Conservation (phyloP, 202 grass and related monocot genomes). For the Schoenoplectus tabernaemontani region DNA sequence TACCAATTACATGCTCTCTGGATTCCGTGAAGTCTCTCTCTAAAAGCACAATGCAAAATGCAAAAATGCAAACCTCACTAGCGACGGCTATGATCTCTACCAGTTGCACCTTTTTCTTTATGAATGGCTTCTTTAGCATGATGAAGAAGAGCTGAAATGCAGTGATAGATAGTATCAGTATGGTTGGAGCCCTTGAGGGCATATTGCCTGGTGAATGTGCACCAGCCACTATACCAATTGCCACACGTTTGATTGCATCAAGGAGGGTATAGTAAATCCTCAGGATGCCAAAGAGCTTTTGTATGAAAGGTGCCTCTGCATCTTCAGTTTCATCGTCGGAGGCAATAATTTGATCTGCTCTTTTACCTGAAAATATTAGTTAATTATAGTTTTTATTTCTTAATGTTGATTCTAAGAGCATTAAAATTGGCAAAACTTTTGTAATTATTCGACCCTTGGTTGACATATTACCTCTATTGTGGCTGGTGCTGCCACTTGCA, state of each 20-base stretch:
- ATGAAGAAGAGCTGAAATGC: conserved; percentile 68
- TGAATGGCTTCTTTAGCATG: conserved; percentile 63
- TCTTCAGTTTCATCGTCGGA: conserved; percentile 67
- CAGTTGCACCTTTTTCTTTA: conserved; percentile 83
- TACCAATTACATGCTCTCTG: conserved; percentile 31
- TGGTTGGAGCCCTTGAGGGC: conserved; percentile 36
- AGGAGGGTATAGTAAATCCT: conserved; percentile 58
- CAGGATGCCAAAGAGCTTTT: conserved; percentile 62
- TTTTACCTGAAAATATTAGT: conserved; percentile 20
- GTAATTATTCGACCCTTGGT: neutral
- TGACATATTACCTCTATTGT: conserved; percentile 8
- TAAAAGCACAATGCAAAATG: conserved; percentile 43
- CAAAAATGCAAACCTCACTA: conserved; percentile 58
- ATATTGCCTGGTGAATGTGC: conserved; percentile 38
- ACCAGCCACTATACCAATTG: conserved; percentile 64
- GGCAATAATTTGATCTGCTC: conserved; percentile 40
- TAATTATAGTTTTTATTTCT: neutral
- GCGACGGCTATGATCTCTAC: conserved; percentile 67
- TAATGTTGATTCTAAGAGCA: neutral
- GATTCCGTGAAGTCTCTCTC: conserved; percentile 27
- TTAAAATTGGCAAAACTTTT: neutral
- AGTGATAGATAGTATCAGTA: conserved; percentile 44
- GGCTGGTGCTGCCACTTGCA: neutral
- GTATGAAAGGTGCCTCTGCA: conserved; percentile 52
- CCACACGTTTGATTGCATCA: conserved; percentile 55